Evolutionary conservation across 2,329 filamentous ascomycete species (phyloP), one percentile per base, ranked within the genome.

Genomic region (Aspergillus nomiae): DNA sequence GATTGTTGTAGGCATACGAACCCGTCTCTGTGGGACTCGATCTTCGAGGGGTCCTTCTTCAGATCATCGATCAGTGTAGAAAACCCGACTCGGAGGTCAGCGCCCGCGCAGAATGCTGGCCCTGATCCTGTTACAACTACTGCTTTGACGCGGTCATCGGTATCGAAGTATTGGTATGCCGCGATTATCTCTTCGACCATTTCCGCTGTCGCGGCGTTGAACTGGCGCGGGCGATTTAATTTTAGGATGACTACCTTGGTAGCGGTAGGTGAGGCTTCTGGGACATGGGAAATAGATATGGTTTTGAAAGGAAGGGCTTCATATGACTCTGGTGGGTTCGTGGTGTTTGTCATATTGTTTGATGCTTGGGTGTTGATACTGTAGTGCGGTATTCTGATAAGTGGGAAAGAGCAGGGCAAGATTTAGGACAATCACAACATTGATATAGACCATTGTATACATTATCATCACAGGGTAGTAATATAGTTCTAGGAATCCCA

Each of bases 51-150:
- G 3, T 50, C 46, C 46, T 50, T 50, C 8, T 9, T 50, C 9
- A 50, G 16, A 8, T 50, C 46, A 28, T 50, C 46, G 5, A 30
- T 50, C 9, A 50, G 26, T 16, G 46, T 30, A 12, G 24, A 16
- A 4, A 50, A 50, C 4, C 26, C 26, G 46, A 50, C 24, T 11
- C 1, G 46, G 14, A 50, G 46, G 9, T 50, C 46, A 10, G 26
- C 46, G 3, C 46, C 46, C 4, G 46, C 46, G 3, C 46, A 50
- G 46, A 50, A 50, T 28, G 46, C 46, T 50, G 46, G 46, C 0
- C 46, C 46, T 19, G 46, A 50, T 50, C 46, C 46, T 50, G 46
- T 32, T 28, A 50, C 26, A 28, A 50, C 26, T n/a, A 50, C 16
- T 50, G 46, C 46, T 50, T 50, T 50, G 21, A 48, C 14, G 12